phyloP scores from a whole-genome alignment of 2,329 filamentous ascomycete species.

The Byssothecium circinans region DNA sequence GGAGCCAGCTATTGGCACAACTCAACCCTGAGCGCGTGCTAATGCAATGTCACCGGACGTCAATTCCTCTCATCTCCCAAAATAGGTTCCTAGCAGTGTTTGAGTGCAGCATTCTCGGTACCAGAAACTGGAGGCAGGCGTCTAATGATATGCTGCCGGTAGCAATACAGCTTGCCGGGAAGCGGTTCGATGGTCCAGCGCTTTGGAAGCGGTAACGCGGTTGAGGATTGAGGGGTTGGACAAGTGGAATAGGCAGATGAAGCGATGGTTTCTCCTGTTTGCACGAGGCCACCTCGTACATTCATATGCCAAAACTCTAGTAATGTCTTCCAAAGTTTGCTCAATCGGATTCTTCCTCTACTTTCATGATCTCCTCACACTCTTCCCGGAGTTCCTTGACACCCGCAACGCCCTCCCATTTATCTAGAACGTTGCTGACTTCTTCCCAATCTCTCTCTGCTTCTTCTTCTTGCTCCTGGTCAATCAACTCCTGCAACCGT shows the following conservation, averaged over 20 bases:
- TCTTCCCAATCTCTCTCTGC: conserved; percentile 57
- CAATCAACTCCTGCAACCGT: conserved; percentile 60
- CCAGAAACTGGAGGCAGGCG: conserved; percentile 42
- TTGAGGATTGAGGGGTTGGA: conserved; percentile 37
- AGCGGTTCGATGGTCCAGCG: conserved; percentile 37
- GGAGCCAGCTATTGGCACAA: conserved; percentile 49
- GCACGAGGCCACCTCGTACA: too few species aligned
- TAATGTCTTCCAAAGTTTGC: too few species aligned
- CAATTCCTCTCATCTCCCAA: conserved; percentile 2
- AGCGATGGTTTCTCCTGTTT: conserved; percentile 1
- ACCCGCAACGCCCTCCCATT: conserved; percentile 49
- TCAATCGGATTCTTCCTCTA: conserved; percentile 31
- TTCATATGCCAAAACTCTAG: background rate
- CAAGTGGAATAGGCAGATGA: conserved; percentile 22
- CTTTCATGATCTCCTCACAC: conserved; percentile 41
- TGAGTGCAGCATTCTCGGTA: conserved; percentile 52
- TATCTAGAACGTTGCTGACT: conserved; percentile 44
- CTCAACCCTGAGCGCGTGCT: conserved; percentile 48
- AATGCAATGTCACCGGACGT: conserved; percentile 55
- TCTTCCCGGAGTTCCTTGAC: conserved; percentile 43
- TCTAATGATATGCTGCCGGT: conserved; percentile 33
- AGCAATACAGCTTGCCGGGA: conserved; percentile 43
- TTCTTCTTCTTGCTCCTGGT: conserved; percentile 62
- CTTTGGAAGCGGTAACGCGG: conserved; percentile 39
- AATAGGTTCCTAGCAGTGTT: background rate